Conservation (phyloP, 2,329 filamentous ascomycete species). For the Venturiaceae sp. region DNA sequence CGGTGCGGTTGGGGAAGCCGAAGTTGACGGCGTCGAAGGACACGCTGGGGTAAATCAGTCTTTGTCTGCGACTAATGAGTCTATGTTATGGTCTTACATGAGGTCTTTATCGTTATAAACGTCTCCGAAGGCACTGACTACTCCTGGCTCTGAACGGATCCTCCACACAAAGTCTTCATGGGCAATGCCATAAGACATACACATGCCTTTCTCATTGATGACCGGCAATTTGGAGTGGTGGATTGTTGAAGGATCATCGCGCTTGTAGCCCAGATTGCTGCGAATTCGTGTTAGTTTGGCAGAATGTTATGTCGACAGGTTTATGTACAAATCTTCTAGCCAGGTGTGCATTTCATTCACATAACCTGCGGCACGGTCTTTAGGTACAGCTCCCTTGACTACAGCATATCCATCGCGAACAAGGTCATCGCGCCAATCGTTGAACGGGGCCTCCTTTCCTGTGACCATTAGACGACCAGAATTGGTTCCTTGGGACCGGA, state of each 20-base stretch:
- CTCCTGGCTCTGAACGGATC: slow-evolving; percentile 27
- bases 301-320: too few relatives aligned
- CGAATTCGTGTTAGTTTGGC: too few relatives aligned
- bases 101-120: too few relatives aligned
- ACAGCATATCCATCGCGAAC: slow-evolving; percentile 19
- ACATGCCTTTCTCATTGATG: slow-evolving; percentile 36
- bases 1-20: slow-evolving; percentile 30
- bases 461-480: slow-evolving; percentile 39
- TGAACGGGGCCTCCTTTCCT: too few relatives aligned
- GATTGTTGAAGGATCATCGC: not conserved
- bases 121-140: slow-evolving; percentile 31
- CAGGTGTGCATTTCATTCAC: slow-evolving; percentile 20
- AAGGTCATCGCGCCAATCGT: slow-evolving; percentile 21
- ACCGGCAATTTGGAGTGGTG: slow-evolving; percentile 9
- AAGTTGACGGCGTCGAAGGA: slow-evolving; percentile 30
- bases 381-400: slow-evolving; percentile 15
- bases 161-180: slow-evolving; percentile 38
- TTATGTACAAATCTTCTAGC: slow-evolving; percentile 20
- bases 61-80: too few relatives aligned
- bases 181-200: slow-evolving; percentile 25
- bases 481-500: too few relatives aligned
- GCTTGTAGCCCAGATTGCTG: not conserved
- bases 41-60: slow-evolving; percentile 15
- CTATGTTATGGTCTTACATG: too few relatives aligned
- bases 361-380: slow-evolving; percentile 19